Base-by-base conservation (phyloP, 495 filamentous ascomycete species). In the Aspergillus funiculosus region DNA sequence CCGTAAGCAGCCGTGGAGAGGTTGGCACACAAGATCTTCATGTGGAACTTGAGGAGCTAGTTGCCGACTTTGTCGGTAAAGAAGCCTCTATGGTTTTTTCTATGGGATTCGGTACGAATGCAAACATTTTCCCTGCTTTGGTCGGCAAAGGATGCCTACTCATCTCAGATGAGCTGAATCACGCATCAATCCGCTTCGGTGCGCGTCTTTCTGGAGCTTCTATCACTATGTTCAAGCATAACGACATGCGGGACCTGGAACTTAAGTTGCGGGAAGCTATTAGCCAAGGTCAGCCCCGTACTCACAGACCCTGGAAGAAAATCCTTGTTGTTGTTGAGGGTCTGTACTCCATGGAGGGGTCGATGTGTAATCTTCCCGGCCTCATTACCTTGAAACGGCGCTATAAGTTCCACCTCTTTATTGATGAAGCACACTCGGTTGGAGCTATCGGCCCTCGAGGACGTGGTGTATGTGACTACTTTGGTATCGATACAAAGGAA, bases 301-400 rank as follows among this genome's bases (percentile, higher is more conserved):
- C 91, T 14, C 92, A 98, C 60, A 84, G 92, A 6, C 92, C 92
- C 8, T 98, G 92, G 92, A 94, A 90, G 75, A 97, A 95, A 77
- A 97, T 98, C 48, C 69, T 98, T 35, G 87, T 98, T 39, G 89
- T 90, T 25, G 88, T 98, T 27, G 92, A 98, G 62, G 92, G 92
- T 47, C 78, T 98, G 0, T 98, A 98, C 71, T 96, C 90, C 2
- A 98, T 98, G 92, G 92, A 98, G 67, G 92, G 92, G 22, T 95
- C 90, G 32, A 96, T 98, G 90, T 88, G 85, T 62, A 90, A 98
- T 57, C 78, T 98, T 21, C 92, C 91, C 10, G 87, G 86, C 46
- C 64, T 98, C 29, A 63, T 98, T 46, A 74, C 72, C 27, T 75
- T 98, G 54, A 95, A 92, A 74, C 85, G 82, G 60, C 89, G 85